Evolutionary conservation across 2,329 filamentous ascomycete species (phyloP), one percentile per base, ranked within the genome.

Genomic region (Claviceps humidiphila): DNA sequence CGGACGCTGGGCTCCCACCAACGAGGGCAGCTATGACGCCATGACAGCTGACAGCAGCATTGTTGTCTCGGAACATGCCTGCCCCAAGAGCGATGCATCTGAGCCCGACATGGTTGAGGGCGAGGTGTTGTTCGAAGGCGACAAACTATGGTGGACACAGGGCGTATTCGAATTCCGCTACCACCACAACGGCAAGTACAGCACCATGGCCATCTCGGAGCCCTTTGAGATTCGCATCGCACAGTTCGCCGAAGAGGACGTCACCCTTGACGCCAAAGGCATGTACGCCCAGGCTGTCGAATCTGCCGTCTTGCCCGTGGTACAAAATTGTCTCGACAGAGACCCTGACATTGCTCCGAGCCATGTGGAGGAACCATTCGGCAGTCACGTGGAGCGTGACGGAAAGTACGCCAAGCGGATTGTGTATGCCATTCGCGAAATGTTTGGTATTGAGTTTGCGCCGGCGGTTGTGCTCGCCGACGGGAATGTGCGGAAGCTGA

Each of bases 101-200:
- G 76, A 76, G 3, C 70, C 68, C 17, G 76, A 86, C 53, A 75
- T 83, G 57, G 78, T 88, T 4, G 76, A 79, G 13, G 93, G 93
- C 44, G 89, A 95, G 65, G 84, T 97, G 62, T 68, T 88, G 13
- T 97, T 98, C 64, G 75, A 83, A 9, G 90, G 93, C 47, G 90
- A 97, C 71, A 95, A 95, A 70, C 77, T 96, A 2, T 98, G 89
- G 84, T 98, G 93, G 93, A 95, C 87, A 0, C 87, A 91, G 55
- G 93, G 93, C 51, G 87, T 94, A 3, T 98, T 95, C 63, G 93
- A 98, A 64, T 94, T 98, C 73, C 83, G 93, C 42, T 96, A 96
- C 69, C 93, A 98, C 68, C 93, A 98, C 68, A 84, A 88, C 59
- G 89, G 89, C 52, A 86, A 85, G 61, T 89, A 98, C 69, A 88